A percentile compares a stretch with the other conserved stretches of the same genome.
Evolutionary conservation across 2,329 filamentous ascomycete species (phyloP).

Genomic region (Mariannaea sp.): DNA sequence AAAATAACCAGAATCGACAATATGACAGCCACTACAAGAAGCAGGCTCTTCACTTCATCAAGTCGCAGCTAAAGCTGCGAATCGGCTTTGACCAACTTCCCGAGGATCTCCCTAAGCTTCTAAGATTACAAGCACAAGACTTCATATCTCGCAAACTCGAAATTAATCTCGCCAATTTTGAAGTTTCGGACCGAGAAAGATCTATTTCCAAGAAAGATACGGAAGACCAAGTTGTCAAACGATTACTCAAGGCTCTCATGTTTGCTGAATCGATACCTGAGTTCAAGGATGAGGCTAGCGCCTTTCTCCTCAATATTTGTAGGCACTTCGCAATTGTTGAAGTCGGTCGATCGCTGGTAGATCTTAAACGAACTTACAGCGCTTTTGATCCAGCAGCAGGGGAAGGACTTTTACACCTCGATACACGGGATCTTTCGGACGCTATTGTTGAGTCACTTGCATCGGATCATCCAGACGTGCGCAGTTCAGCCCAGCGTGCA

Average conservation of each 20-base stretch:
- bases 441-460: slow-evolving; percentile 89
- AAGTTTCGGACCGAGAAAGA: slow-evolving; percentile 76
- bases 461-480: slow-evolving; percentile 79
- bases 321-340: slow-evolving; percentile 91
- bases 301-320: slow-evolving; percentile 80
- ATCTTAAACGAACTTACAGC: slow-evolving; percentile 75
- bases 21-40: slow-evolving; percentile 87
- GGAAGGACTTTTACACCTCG: slow-evolving; percentile 85
- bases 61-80: slow-evolving; percentile 85
- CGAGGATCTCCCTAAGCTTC: slow-evolving; percentile 82
- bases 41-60: slow-evolving; percentile 87
- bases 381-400: slow-evolving; percentile 85
- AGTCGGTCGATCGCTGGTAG: slow-evolving; percentile 81
- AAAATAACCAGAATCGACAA: slow-evolving; percentile 61
- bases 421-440: slow-evolving; percentile 84
- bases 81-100: slow-evolving; percentile 87
- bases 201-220: slow-evolving; percentile 86
- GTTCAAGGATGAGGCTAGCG: slow-evolving; percentile 74
- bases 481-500: slow-evolving; percentile 79
- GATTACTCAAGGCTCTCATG: slow-evolving; percentile 86
- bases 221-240: slow-evolving; percentile 82
- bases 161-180: slow-evolving; percentile 71
- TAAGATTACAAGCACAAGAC: slow-evolving; percentile 90
- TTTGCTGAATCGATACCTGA: slow-evolving; percentile 83
- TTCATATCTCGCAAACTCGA: slow-evolving; percentile 74